phyloP scores from a whole-genome alignment of 163 green algal genomes.

The Volvox carteri region DNA sequence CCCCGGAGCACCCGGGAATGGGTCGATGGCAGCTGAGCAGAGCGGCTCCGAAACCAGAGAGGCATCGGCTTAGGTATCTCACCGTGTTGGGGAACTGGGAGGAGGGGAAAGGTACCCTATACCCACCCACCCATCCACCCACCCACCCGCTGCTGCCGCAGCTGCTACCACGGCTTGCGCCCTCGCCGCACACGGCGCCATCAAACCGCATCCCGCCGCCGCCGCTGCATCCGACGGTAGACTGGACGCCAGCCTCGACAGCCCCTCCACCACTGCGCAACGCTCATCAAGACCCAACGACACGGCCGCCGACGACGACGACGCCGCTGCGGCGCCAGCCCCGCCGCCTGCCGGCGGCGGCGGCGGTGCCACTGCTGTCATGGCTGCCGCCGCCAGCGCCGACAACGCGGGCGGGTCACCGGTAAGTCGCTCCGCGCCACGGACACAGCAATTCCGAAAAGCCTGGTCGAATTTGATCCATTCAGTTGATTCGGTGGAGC shows the following conservation, averaged over 20 bases:
- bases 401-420: background rate
- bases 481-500: no score
- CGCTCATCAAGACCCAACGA: constrained; percentile 49
- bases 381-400: constrained; percentile 16
- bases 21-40: no score
- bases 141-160: constrained; percentile 39
- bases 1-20: no score
- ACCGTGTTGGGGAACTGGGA: no score
- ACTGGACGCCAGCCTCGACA: constrained; percentile 59
- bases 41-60: no score
- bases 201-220: constrained; percentile 58
- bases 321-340: constrained; percentile 11
- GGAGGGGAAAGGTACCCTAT: no score
- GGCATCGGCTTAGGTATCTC: no score
- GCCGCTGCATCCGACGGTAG: constrained; percentile 24
- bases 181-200: constrained; percentile 58
- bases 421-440: constrained; percentile 51
- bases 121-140: no score
- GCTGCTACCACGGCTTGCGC: constrained; percentile 53
- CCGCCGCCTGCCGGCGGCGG: constrained; percentile 13
- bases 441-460: constrained; percentile 60
- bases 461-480: no score
- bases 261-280: constrained; percentile 64
- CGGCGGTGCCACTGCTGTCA: constrained; percentile 27
- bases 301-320: constrained; percentile 27